These are phyloP conservation scores for Scheffersomyces quercinus DNA, from an alignment of 1,139 yeast genomes.

Conservation along the genomic window DNA sequence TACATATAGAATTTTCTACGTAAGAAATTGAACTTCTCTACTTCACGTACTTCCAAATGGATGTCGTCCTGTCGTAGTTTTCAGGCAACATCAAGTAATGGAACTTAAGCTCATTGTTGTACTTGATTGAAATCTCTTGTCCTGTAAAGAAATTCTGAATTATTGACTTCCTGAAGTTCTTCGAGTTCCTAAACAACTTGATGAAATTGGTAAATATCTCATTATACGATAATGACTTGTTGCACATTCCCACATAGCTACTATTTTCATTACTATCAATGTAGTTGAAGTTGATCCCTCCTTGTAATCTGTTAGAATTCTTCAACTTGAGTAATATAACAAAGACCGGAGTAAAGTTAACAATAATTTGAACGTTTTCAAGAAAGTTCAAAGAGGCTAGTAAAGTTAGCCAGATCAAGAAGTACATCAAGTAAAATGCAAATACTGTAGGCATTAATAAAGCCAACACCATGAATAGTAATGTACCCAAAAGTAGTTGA, in stretches of 20 bases:
- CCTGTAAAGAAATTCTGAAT: conserved; percentile 33
- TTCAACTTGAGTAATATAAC: conserved; percentile 76
- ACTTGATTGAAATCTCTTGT: conserved; percentile 28
- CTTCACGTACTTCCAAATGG: conserved; percentile 27
- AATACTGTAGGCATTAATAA: conserved; percentile 84
- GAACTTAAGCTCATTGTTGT: conserved; percentile 33
- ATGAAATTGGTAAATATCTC: conserved; percentile 41
- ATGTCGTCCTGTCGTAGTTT: conserved; percentile 30
- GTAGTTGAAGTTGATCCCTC: conserved; percentile 62
- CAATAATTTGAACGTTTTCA: conserved; percentile 61
- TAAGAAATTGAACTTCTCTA: background rate
- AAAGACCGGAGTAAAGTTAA: conserved; percentile 87
- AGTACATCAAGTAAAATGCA: conserved; percentile 81
- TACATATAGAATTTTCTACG: background rate
- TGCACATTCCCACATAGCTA: conserved; percentile 33
- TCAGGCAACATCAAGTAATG: conserved; percentile 46
- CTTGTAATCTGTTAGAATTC: conserved; percentile 86
- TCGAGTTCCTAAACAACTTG: conserved; percentile 31
- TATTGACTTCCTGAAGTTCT: conserved; percentile 30
- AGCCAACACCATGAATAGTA: conserved; percentile 75
- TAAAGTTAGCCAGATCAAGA: conserved; percentile 54
- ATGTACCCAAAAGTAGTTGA: conserved; percentile 84
- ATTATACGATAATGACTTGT: conserved; percentile 39
- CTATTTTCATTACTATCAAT: conserved; percentile 16
- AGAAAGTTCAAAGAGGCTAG: conserved; percentile 52